Evolutionary conservation across 805 yeast genomes (phyloP).

Genomic region (Yamadazyma nakazawae): DNA sequence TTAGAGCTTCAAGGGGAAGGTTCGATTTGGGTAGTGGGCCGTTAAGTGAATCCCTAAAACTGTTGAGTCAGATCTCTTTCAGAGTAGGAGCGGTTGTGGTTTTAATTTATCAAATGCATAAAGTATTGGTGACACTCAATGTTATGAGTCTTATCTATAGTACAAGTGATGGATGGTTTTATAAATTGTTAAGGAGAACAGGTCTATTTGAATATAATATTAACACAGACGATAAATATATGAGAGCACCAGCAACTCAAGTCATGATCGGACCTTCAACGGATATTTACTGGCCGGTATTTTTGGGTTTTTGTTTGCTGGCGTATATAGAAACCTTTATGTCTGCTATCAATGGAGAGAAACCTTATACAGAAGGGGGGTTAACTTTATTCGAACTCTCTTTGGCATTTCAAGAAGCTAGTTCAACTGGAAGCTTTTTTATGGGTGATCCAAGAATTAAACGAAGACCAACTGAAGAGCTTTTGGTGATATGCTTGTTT

Average conservation of each 20-base stretch:
- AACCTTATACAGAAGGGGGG: conserved; percentile 62
- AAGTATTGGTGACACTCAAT: conserved; percentile 32
- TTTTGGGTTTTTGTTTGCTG: conserved; percentile 54
- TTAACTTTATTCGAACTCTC: conserved; percentile 74
- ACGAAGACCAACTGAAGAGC: conserved; percentile 49
- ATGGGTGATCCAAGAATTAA: conserved; percentile 19
- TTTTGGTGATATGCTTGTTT: conserved; percentile 49
- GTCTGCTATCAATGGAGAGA: conserved; percentile 50
- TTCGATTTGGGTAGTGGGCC: conserved; percentile 5
- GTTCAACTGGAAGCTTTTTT: conserved; percentile 30
- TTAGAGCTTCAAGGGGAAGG: conserved; percentile 17
- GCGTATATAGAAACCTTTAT: conserved; percentile 66
- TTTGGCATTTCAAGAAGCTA: conserved; percentile 71
- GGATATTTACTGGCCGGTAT: conserved; percentile 55
- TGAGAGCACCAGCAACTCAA: conserved; percentile 26
- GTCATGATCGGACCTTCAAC: conserved; percentile 49
- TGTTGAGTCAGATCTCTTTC: conserved; percentile 22
- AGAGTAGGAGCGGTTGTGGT: conserved; percentile 26
- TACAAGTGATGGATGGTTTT: conserved; percentile 11
- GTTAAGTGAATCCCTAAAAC: conserved; percentile 18
- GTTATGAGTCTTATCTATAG: conserved; percentile 18
- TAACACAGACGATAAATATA: conserved; percentile 20
- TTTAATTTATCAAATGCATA: conserved; percentile 22
- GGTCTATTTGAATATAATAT: conserved; percentile 24
- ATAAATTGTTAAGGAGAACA: conserved; percentile 12